Evolutionary conservation across 768 basidiomycete genomes (phyloP).

Genomic region (Agaricus sinodeliciosus): DNA sequence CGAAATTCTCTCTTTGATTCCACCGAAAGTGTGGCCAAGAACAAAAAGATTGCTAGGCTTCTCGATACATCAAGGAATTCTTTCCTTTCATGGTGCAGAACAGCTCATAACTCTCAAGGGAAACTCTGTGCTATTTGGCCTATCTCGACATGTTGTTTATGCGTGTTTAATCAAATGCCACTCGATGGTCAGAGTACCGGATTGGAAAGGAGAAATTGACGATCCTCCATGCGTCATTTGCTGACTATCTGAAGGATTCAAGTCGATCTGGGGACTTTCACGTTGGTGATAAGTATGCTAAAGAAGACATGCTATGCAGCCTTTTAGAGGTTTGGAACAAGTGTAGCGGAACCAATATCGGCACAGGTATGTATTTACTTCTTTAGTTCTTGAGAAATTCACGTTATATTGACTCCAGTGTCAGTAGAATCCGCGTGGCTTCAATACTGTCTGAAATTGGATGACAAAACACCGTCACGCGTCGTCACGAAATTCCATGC

Average conservation of each 20-base stretch:
- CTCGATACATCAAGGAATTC: background rate
- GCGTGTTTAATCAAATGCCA: background rate
- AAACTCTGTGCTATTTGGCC: background rate
- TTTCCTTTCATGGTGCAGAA: background rate
- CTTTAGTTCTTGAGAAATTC: too few species aligned
- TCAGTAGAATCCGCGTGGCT: too few species aligned
- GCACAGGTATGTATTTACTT: too few species aligned
- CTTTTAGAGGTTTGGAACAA: background rate
- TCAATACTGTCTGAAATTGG: too few species aligned
- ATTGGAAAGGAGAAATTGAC: background rate
- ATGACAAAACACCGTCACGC: too few species aligned
- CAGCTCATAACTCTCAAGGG: background rate
- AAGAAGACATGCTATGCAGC: background rate
- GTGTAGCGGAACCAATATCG: too few species aligned
- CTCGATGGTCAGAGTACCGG: background rate
- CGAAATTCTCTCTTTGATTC: background rate
- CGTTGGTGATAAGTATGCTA: constrained; percentile 8
- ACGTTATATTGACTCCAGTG: too few species aligned
- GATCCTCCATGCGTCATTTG: constrained; percentile 33
- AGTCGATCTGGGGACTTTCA: background rate
- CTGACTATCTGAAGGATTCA: background rate
- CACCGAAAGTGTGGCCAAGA: background rate
- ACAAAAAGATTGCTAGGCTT: background rate
- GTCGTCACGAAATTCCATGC: too few species aligned
- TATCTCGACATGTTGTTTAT: background rate